Base-by-base conservation (phyloP, 2,329 filamentous ascomycete genomes). In the Alternaria triticina region DNA sequence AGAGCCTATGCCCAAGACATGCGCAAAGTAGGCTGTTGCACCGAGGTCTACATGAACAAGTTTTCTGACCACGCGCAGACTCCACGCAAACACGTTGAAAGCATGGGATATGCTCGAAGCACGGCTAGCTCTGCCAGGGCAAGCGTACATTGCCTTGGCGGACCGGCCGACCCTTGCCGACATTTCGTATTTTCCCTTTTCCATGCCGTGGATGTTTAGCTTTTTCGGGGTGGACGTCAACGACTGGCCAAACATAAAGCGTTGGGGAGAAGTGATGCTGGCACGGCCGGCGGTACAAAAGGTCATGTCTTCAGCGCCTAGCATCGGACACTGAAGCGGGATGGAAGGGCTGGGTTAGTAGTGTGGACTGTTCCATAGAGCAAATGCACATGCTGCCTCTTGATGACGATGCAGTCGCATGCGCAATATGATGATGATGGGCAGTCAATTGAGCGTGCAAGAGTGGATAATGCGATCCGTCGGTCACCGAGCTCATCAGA, bases 141-240 rank as follows among this genome's bases (percentile, higher is more conserved):
- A 82, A 55, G 22, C 70, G 1, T 81, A 77, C 61, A 68, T 82
- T 46, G 80, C 77, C 4, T 66, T 82, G 6, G 33, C 44, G 6
- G 79, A 80, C 56, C 68, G 79, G 1, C 80, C 79, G 2, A 80
- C 79, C 0, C 47, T 81, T 8, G 78, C 79, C 1, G 79, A 82
- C 49, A 40, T 81, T 2, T 75, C 77, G 0, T 80, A 78, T 58
- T 74, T 79, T 40, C 79, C 77, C 2, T 81, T 80, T 62, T 71
- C 78, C 1, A 80, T 80, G 77, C 77, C 74, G 4, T 80, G 72
- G 71, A 80, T 80, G 76, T 80, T 79, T 58, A 70, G 40, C 7
- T 79, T 80, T 47, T 44, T 80, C 2, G 68, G 66, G 2, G 77
- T 79, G 2, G 66, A 80, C 55, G 70, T 79, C 43, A 65, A 70